Conservation (phyloP, 805 yeast species). For the Metschnikowia hibisci region DNA sequence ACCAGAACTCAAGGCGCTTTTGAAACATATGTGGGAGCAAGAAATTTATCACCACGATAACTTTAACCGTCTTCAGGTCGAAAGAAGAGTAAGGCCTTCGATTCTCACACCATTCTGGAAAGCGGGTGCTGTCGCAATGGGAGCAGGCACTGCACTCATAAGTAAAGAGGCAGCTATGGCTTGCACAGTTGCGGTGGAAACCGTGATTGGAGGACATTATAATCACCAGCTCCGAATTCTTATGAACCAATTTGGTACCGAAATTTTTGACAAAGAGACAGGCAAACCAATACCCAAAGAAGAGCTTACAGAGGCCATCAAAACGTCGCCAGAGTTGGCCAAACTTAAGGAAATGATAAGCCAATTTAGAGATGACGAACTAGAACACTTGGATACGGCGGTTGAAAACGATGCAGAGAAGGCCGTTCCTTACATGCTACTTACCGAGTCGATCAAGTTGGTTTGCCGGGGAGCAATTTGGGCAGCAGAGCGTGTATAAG, state of each 20-base stretch:
- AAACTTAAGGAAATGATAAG: slow-evolving; percentile 60
- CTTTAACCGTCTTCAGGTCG: slow-evolving; percentile 71
- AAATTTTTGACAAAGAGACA: slow-evolving; percentile 32
- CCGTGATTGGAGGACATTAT: slow-evolving; percentile 95
- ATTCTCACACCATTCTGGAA: slow-evolving; percentile 92
- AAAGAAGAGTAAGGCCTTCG: slow-evolving; percentile 86
- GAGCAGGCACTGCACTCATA: slow-evolving; percentile 78
- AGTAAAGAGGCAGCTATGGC: slow-evolving; percentile 99
- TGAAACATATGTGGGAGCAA: slow-evolving; percentile 98
- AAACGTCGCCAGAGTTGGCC: slow-evolving; percentile 51
- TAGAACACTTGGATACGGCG: slow-evolving; percentile 94
- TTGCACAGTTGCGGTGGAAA: slow-evolving; percentile 97
- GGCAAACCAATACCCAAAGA: slow-evolving; percentile 25
- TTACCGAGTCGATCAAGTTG: slow-evolving; percentile 82
- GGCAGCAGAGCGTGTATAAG: slow-evolving; percentile 78
- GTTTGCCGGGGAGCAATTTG: slow-evolving; percentile 86
- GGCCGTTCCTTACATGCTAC: slow-evolving; percentile 86
- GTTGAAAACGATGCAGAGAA: slow-evolving; percentile 85
- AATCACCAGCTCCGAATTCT: slow-evolving; percentile 82
- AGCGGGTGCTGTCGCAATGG: slow-evolving; percentile 81
- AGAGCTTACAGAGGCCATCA: slow-evolving; percentile 22
- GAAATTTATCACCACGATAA: slow-evolving; percentile 88
- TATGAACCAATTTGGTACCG: slow-evolving; percentile 58
- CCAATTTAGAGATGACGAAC: slow-evolving; percentile 86
- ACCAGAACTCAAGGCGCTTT: slow-evolving; percentile 73